Evolutionary conservation across 768 basidiomycete species (phyloP).

Genomic region (Lactarius quietus): DNA sequence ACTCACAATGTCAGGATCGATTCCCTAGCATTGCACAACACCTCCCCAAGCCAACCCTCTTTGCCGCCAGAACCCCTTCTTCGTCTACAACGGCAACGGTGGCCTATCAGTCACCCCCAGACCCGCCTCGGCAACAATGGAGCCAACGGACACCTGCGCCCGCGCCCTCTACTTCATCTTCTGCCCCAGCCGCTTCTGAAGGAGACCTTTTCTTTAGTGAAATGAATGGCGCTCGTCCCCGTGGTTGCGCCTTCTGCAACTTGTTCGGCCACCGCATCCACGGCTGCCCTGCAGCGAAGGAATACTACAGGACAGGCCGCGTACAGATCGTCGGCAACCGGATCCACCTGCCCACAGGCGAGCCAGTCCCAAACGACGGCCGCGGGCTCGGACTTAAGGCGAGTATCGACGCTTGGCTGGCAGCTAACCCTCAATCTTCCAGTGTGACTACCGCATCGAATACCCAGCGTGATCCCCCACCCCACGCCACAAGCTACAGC

Average conservation of each 20-base stretch:
- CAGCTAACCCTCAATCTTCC: background rate
- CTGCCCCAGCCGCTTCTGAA: too few relatives aligned
- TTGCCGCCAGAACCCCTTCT: background rate
- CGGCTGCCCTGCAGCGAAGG: background rate
- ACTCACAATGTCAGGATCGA: background rate
- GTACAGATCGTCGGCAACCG: background rate
- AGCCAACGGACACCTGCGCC: too few relatives aligned
- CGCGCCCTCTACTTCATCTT: too few relatives aligned
- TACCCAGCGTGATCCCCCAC: too few relatives aligned
- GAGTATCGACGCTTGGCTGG: background rate
- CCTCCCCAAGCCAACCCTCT: background rate
- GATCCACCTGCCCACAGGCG: background rate
- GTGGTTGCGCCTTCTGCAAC: background rate
- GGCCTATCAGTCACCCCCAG: background rate
- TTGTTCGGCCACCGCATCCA: background rate
- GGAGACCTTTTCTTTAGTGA: too few relatives aligned
- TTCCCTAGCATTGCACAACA: background rate
- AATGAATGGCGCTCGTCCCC: too few relatives aligned
- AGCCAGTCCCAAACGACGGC: constrained; percentile 2
- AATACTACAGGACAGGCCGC: background rate
- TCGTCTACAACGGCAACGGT: background rate
- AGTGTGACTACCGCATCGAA: too few relatives aligned
- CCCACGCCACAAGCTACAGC: too few relatives aligned
- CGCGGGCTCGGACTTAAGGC: background rate
- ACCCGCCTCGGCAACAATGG: background rate